Evolutionary conservation across 306 rosid genomes (phyloP).

Genomic region (Quercus bicolor): DNA sequence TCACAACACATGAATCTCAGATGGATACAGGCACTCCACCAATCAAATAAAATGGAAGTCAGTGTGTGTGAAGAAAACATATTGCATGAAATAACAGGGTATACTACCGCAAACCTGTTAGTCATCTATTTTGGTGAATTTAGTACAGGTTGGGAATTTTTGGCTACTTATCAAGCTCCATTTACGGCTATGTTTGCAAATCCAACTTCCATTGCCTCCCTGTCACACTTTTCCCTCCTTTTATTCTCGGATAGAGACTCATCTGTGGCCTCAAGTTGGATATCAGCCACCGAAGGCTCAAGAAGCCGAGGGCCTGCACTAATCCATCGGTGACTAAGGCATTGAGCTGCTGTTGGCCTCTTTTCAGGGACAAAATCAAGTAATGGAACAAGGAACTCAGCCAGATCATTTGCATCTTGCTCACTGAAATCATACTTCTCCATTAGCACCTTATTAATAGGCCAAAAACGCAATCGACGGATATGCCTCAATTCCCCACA

Average conservation of each 20-base stretch:
- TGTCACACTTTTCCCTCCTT: constrained; percentile 64
- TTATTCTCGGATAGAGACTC: constrained; percentile 37
- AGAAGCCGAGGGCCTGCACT: constrained; percentile 63
- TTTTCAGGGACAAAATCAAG: constrained; percentile 94
- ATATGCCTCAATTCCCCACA: constrained; percentile 90
- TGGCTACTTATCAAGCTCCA: constrained; percentile 51
- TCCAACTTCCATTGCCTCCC: constrained; percentile 72
- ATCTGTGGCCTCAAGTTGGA: constrained; percentile 28
- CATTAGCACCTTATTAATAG: constrained; percentile 68
- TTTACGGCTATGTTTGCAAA: constrained; percentile 61
- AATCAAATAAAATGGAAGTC: constrained; percentile 12
- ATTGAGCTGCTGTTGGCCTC: constrained; percentile 81
- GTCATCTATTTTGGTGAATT: constrained; percentile 14
- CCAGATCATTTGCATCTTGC: constrained; percentile 66
- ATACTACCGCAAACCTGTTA: constrained; percentile 5
- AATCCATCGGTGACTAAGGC: constrained; percentile 89
- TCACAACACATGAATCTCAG: too few species aligned
- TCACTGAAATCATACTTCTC: constrained; percentile 92
- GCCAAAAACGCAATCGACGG: constrained; percentile 92
- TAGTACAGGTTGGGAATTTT: constrained; percentile 30
- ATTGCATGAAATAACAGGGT: background rate
- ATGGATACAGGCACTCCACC: background rate
- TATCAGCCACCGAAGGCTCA: constrained; percentile 57
- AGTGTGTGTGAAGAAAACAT: constrained; percentile 17
- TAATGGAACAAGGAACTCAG: constrained; percentile 69